Conservation (phyloP, 73 alveolate species). For the Uronychia binucleata region DNA sequence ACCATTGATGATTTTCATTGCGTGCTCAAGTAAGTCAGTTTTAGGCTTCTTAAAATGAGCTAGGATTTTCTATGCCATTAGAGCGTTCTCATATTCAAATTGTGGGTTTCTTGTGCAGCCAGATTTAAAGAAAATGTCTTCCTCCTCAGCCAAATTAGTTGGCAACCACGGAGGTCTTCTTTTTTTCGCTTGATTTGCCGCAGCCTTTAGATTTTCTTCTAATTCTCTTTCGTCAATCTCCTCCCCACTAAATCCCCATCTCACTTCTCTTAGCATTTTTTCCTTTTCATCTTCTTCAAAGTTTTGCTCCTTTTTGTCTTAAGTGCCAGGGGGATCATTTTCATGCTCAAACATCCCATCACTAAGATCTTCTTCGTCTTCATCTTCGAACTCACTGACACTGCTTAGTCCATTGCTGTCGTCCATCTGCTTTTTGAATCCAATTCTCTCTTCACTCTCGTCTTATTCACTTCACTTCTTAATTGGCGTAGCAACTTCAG, state of each 20-base stretch:
- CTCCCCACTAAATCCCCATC: too few relatives aligned
- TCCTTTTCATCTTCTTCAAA: too few relatives aligned
- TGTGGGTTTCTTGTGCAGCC: slow-evolving; percentile 26
- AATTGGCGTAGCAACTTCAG: not conserved
- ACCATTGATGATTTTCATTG: slow-evolving; percentile 41
- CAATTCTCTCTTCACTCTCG: not conserved
- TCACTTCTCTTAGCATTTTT: too few relatives aligned
- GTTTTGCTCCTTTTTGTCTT: too few relatives aligned
- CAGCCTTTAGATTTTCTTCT: too few relatives aligned
- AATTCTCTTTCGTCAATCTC: too few relatives aligned
- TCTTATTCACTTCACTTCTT: not conserved
- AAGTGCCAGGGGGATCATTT: not conserved
- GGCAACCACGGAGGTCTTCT: too few relatives aligned
- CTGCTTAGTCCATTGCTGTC: not conserved
- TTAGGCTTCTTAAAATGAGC: slow-evolving; percentile 17
- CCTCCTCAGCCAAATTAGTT: slow-evolving; percentile 40
- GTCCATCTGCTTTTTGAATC: not conserved
- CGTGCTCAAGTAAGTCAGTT: slow-evolving; percentile 22
- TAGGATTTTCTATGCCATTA: slow-evolving; percentile 21
- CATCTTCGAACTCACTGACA: not conserved
- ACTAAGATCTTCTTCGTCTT: not conserved
- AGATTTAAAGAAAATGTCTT: slow-evolving; percentile 28
- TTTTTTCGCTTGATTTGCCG: too few relatives aligned
- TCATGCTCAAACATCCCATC: not conserved
- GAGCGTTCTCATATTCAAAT: slow-evolving; percentile 40